Conservation (phyloP, 2,329 filamentous ascomycete genomes). For the Hypoxylon sp. region DNA sequence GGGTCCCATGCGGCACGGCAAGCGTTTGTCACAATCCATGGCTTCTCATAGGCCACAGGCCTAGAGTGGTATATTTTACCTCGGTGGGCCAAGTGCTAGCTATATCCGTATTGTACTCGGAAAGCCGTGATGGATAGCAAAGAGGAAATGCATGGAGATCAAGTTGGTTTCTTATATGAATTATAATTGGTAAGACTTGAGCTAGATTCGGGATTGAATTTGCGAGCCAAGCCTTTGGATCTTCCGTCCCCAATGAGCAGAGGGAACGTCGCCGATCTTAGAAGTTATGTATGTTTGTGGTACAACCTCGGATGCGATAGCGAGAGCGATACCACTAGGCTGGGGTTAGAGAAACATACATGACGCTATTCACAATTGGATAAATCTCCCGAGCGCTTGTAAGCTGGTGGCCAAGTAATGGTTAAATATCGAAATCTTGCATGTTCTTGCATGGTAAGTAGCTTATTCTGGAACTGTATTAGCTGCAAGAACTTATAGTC, state of each 20-base stretch:
- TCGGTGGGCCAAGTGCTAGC: conserved; percentile 17
- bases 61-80: conserved; percentile 22
- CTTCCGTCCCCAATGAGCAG: conserved; percentile 23
- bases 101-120: conserved; percentile 13
- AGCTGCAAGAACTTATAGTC: background rate
- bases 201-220: conserved; percentile 13
- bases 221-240: conserved; percentile 27
- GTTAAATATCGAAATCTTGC: conserved; percentile 3
- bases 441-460: conserved; percentile 22
- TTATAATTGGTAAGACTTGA: conserved; percentile 1
- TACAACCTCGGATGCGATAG: conserved; percentile 30
- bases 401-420: background rate
- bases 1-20: conserved; percentile 26
- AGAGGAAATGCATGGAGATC: conserved; percentile 10
- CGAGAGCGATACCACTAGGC: conserved; percentile 32
- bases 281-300: background rate
- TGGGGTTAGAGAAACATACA: background rate
- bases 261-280: conserved; percentile 25
- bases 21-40: conserved; percentile 30
- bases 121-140: conserved; percentile 2
- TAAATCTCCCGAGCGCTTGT: background rate
- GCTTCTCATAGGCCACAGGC: conserved; percentile 15
- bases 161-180: conserved; percentile 33
- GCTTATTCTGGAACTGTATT: conserved; percentile 1
- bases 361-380: conserved; percentile 8